Conservation (phyloP, 306 rosid genomes). For the Biancaea sappan region DNA sequence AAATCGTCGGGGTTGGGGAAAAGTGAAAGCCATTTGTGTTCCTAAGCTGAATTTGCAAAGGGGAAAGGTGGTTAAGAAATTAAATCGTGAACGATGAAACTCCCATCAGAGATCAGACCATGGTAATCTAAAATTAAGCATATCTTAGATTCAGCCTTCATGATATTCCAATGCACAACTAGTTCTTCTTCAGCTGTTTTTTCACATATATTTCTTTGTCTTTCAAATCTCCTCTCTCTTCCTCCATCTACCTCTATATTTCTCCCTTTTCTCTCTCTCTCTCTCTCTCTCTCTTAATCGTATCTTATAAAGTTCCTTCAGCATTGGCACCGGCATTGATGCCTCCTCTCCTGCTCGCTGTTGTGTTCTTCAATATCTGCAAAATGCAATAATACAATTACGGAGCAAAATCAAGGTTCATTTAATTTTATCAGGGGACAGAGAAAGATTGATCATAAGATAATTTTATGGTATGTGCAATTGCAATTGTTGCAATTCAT, state of each 20-base stretch:
- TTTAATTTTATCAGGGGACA: neutral
- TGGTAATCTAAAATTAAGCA: neutral
- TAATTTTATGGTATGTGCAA: neutral
- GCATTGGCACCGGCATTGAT: slow-evolving; percentile 9
- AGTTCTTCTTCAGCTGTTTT: neutral
- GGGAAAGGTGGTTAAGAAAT: neutral
- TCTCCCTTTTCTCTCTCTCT: neutral
- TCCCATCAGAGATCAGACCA: neutral
- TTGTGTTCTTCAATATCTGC: slow-evolving; percentile 83
- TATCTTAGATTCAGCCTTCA: neutral
- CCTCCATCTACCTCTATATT: neutral
- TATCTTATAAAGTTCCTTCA: slow-evolving; percentile 26
- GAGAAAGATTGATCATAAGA: no score
- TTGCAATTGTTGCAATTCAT: neutral
- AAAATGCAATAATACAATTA: slow-evolving; percentile 1
- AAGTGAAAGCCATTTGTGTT: no score
- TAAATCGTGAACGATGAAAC: neutral
- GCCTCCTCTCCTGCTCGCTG: slow-evolving; percentile 64
- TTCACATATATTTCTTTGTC: neutral
- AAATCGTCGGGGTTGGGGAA: neutral
- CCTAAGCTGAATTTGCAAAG: neutral
- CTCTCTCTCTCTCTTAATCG: neutral
- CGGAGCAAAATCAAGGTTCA: neutral
- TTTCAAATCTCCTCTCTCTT: neutral
- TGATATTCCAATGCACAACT: neutral